Evolutionary conservation across 1,284 basidiomycete genomes (phyloP).

Genomic region (Singerocomus inundabilis): DNA sequence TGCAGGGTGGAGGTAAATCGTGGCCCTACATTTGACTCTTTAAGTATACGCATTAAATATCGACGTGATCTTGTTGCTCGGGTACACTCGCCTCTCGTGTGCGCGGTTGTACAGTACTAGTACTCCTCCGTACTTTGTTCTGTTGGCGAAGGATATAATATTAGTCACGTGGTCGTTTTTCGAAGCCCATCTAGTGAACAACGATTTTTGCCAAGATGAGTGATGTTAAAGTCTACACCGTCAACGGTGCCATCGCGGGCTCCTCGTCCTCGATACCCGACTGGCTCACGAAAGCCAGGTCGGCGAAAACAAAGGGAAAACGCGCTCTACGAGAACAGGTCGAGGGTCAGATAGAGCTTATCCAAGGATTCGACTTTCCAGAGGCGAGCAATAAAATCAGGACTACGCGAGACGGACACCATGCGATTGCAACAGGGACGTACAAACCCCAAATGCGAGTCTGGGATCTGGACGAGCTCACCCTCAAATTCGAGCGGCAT

Average conservation of each 20-base stretch:
- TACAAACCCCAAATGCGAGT: conserved; percentile 98
- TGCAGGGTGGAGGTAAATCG: conserved; percentile 6
- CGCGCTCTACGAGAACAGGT: conserved; percentile 64
- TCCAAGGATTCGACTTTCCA: conserved; percentile 96
- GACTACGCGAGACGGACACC: conserved; percentile 88
- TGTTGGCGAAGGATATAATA: no score
- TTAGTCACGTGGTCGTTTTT: conserved; percentile 21
- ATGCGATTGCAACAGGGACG: conserved; percentile 92
- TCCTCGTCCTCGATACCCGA: conserved; percentile 85
- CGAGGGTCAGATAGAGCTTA: conserved; percentile 80
- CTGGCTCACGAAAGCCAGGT: conserved; percentile 80
- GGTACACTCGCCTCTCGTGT: background rate
- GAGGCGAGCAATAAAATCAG: conserved; percentile 92
- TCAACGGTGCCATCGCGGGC: conserved; percentile 82
- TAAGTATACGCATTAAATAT: conserved; percentile 21
- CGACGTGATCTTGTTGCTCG: conserved; percentile 15
- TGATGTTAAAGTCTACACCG: conserved; percentile 83
- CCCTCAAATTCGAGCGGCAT: conserved; percentile 95
- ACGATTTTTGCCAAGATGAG: conserved; percentile 9
- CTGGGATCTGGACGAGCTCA: conserved; percentile 93
- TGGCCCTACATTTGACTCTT: conserved; percentile 8
- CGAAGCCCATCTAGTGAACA: background rate
- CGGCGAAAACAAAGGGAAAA: conserved; percentile 52
- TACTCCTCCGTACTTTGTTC: background rate
- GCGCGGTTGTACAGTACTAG: no score